Percentiles rank a stretch among this genome's conserved stretches.
These are phyloP conservation scores for Amanita polypyramis DNA, from an alignment of 768 basidiomycete species.

Conservation along the genomic window DNA sequence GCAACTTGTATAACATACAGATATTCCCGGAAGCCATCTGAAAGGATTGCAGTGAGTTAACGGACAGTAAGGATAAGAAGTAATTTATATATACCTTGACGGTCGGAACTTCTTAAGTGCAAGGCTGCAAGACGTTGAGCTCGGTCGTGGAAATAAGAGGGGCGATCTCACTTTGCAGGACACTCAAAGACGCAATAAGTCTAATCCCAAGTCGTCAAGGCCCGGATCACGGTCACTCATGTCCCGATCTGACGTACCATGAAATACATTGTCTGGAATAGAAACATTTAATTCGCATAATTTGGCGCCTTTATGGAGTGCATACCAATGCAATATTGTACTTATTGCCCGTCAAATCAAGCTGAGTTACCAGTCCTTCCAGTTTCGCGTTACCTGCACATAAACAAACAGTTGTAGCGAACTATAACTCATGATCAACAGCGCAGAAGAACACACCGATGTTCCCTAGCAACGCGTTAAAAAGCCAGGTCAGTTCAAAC, in stretches of 20 bases:
- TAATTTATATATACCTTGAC: conserved; percentile 32
- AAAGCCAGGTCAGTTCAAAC: background rate
- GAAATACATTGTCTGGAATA: conserved; percentile 72
- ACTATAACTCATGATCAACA: background rate
- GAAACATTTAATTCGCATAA: too few relatives aligned
- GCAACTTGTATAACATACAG: conserved; percentile 25
- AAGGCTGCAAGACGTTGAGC: conserved; percentile 21
- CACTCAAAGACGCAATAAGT: conserved; percentile 58
- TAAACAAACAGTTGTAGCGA: background rate
- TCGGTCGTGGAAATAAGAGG: conserved; percentile 4
- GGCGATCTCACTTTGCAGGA: conserved; percentile 47
- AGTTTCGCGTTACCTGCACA: conserved; percentile 51
- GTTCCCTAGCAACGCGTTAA: background rate
- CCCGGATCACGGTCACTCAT: background rate
- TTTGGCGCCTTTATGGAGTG: too few relatives aligned
- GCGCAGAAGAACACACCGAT: background rate
- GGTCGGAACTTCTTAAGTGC: conserved; percentile 56
- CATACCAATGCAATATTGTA: conserved; percentile 59
- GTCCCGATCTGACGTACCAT: conserved; percentile 32
- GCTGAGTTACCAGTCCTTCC: conserved; percentile 48
- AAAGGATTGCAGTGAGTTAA: background rate
- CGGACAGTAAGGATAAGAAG: background rate
- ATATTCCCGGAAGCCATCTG: conserved; percentile 59
- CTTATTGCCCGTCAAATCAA: conserved; percentile 43
- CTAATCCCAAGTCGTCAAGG: conserved; percentile 16